These are phyloP conservation scores for Haplosporangium gracile DNA, from an alignment of 192 early-diverging fungal genomes.

Conservation along the genomic window DNA sequence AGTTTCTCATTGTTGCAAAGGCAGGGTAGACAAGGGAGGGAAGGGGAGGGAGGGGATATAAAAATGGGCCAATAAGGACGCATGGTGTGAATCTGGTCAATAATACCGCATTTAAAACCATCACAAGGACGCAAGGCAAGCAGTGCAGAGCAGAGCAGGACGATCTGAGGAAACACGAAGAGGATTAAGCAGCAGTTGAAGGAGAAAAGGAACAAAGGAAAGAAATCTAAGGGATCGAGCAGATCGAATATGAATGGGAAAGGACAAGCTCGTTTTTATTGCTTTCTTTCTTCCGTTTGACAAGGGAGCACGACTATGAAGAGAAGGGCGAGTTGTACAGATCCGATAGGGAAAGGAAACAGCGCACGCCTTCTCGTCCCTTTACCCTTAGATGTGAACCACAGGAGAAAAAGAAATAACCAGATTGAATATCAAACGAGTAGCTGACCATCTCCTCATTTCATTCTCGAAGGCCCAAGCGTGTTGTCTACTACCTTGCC, in stretches of 20 bases:
- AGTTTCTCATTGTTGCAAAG: background rate
- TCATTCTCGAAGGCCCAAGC: conserved; percentile 71
- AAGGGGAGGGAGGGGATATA: background rate
- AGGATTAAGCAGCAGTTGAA: background rate
- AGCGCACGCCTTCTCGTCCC: too few relatives aligned
- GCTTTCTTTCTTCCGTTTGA: too few relatives aligned
- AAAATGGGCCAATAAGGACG: background rate
- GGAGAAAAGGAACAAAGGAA: too few relatives aligned
- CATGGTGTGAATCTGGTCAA: background rate
- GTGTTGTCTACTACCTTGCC: conserved; percentile 85
- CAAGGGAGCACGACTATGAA: too few relatives aligned
- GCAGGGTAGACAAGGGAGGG: background rate
- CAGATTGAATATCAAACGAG: background rate
- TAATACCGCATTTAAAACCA: background rate
- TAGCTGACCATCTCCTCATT: background rate
- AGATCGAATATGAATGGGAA: too few relatives aligned
- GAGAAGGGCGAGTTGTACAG: too few relatives aligned
- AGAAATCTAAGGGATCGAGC: too few relatives aligned
- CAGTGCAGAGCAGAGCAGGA: background rate
- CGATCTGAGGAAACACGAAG: background rate
- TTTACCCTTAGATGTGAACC: too few relatives aligned
- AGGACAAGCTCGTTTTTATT: too few relatives aligned
- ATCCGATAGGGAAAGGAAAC: too few relatives aligned
- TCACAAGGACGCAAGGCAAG: too few relatives aligned
- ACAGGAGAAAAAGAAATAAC: background rate